Evolutionary conservation across 2,329 filamentous ascomycete genomes (phyloP).

Genomic region (Ceratocystis alfenasii): DNA sequence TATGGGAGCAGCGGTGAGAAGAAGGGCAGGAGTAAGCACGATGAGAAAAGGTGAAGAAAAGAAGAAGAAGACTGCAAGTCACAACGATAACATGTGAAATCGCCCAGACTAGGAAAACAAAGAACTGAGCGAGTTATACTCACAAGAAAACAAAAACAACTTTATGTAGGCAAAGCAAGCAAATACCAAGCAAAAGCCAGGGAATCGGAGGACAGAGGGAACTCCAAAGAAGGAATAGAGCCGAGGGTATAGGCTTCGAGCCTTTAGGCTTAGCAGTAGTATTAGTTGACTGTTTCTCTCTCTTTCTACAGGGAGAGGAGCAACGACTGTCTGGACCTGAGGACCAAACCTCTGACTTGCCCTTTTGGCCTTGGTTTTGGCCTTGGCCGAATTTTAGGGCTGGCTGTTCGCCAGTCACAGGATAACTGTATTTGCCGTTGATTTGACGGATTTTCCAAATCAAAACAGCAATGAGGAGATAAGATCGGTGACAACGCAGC

Average conservation of each 20-base stretch:
- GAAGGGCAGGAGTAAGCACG: neutral
- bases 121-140: neutral
- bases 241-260: conserved; percentile 1
- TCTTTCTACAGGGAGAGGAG: neutral
- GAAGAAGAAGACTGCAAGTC: neutral
- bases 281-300: no score
- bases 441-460: conserved; percentile 5
- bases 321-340: neutral
- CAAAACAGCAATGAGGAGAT: neutral
- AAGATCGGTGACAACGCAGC: neutral
- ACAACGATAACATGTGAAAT: conserved; percentile 1
- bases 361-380: neutral
- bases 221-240: conserved; percentile 9
- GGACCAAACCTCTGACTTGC: no score
- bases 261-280: no score
- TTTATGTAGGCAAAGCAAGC: neutral
- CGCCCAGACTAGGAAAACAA: neutral
- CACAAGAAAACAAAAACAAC: neutral
- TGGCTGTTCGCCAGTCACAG: neutral
- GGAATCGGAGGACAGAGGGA: neutral
- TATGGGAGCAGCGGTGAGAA: neutral
- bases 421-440: neutral
- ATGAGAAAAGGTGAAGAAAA: neutral
- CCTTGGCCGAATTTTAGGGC: neutral
- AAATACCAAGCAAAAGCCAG: neutral